A percentile compares a stretch with the other conserved stretches of the same genome.
These are phyloP conservation scores for Aspergillus latus DNA, from an alignment of 2,329 filamentous ascomycete species.

Conservation along the genomic window DNA sequence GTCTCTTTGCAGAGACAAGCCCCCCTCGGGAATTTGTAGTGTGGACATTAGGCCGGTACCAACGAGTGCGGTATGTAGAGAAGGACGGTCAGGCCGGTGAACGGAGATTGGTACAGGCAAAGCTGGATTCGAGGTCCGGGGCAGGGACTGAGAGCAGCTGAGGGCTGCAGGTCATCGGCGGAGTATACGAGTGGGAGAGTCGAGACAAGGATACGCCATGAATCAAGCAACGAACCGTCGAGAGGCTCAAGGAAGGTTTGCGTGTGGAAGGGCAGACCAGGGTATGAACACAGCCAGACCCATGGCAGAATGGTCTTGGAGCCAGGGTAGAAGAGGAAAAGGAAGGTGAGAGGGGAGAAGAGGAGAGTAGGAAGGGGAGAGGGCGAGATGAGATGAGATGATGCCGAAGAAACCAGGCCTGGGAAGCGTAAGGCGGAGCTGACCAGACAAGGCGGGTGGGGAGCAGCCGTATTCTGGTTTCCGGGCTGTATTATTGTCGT, in stretches of 20 bases:
- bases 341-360: constrained; percentile 15
- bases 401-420: constrained; percentile 26
- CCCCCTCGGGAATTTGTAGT: constrained; percentile 39
- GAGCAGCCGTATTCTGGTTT: constrained; percentile 10
- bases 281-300: constrained; percentile 19
- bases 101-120: constrained; percentile 17
- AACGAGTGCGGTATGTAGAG: constrained; percentile 8
- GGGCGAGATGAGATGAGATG: constrained; percentile 27
- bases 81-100: constrained; percentile 9
- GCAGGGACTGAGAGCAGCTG: constrained; percentile 36
- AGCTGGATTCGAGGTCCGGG: constrained; percentile 21
- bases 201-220: constrained; percentile 36
- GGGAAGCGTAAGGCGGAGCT: constrained; percentile 24
- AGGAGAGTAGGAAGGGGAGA: constrained; percentile 19
- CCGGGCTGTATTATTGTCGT: constrained; percentile 12
- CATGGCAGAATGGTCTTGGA: constrained; percentile 20
- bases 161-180: constrained; percentile 41
- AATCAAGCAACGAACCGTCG: constrained; percentile 26
- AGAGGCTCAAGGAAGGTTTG: constrained; percentile 18
- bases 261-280: constrained; percentile 21
- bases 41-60: constrained; percentile 31
- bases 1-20: constrained; percentile 42
- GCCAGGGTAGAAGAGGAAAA: constrained; percentile 10
- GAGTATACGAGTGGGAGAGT: constrained; percentile 33
- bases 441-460: constrained; percentile 19